Evolutionary conservation across 2,329 filamentous ascomycete species (phyloP).

Genomic region (Zymoseptoria crescenta): DNA sequence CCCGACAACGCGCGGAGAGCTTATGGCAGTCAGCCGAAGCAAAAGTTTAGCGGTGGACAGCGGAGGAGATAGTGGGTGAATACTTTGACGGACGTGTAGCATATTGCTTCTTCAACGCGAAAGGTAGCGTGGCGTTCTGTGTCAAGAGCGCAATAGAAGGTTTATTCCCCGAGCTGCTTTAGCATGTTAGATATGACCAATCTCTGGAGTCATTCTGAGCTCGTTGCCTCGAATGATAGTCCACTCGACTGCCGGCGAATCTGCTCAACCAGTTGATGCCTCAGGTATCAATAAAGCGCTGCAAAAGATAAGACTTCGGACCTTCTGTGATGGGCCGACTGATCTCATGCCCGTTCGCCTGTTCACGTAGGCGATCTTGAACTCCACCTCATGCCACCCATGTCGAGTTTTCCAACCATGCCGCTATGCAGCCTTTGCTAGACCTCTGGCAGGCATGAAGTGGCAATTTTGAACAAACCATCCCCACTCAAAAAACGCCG

Average conservation of each 20-base stretch:
- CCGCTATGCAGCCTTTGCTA: not conserved
- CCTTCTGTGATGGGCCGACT: not conserved
- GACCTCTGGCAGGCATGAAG: not conserved
- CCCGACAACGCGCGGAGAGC: constrained; percentile 64
- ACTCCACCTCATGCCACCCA: not conserved
- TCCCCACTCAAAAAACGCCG: not conserved
- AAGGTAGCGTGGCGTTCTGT: not conserved
- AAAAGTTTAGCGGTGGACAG: constrained; percentile 30
- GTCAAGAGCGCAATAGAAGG: not conserved
- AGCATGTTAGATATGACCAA: not conserved
- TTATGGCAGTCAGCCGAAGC: constrained; percentile 72
- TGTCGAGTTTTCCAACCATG: not conserved
- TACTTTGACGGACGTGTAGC: not conserved
- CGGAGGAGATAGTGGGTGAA: constrained; percentile 1
- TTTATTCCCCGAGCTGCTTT: not conserved
- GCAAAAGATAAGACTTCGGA: not conserved
- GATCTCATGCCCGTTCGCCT: not conserved
- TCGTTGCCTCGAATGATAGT: too few relatives aligned
- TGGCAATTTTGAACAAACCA: not conserved
- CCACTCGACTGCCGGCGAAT: too few relatives aligned
- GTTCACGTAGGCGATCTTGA: not conserved
- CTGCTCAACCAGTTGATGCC: too few relatives aligned
- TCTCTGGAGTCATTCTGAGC: too few relatives aligned
- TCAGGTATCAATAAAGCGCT: too few relatives aligned
- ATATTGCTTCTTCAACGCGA: not conserved